phyloP scores from a whole-genome alignment of 805 yeast genomes.

The Clavispora vitiphila region DNA sequence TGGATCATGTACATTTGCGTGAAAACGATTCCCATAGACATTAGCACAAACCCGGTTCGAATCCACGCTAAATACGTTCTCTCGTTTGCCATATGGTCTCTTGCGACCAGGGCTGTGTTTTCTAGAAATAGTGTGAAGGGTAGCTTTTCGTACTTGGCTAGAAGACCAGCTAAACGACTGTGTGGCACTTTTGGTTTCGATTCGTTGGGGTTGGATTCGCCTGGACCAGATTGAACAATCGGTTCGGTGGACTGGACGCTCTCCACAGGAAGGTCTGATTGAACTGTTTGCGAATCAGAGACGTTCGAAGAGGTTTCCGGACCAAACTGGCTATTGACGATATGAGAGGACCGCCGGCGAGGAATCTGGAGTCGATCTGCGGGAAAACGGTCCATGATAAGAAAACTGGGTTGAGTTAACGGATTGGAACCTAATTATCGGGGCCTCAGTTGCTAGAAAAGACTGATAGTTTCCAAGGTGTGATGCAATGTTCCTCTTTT shows the following conservation, averaged over 20 bases:
- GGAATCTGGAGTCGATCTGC: neutral
- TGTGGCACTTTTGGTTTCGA: no score
- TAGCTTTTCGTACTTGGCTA: neutral
- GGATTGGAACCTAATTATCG: no score
- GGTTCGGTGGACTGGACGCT: no score
- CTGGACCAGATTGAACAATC: no score
- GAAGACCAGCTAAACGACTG: neutral
- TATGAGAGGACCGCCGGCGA: neutral
- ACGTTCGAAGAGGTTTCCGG: neutral
- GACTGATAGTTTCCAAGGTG: no score
- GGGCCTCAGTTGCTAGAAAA: no score
- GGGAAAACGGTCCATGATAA: neutral
- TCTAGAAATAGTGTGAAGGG: slow-evolving; percentile 13
- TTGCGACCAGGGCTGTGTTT: slow-evolving; percentile 31
- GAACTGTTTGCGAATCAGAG: neutral
- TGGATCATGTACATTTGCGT: slow-evolving; percentile 50
- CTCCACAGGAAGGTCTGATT: neutral
- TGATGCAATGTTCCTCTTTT: no score
- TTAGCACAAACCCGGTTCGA: slow-evolving; percentile 52
- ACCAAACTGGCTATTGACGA: no score
- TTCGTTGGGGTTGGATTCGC: no score
- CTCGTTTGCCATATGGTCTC: slow-evolving; percentile 54
- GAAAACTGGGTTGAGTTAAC: no score
- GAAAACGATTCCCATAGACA: slow-evolving; percentile 57
- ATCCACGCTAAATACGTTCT: slow-evolving; percentile 64